Base-by-base conservation (phyloP, 768 basidiomycete genomes). In the Boletus rufocinnamomeus region DNA sequence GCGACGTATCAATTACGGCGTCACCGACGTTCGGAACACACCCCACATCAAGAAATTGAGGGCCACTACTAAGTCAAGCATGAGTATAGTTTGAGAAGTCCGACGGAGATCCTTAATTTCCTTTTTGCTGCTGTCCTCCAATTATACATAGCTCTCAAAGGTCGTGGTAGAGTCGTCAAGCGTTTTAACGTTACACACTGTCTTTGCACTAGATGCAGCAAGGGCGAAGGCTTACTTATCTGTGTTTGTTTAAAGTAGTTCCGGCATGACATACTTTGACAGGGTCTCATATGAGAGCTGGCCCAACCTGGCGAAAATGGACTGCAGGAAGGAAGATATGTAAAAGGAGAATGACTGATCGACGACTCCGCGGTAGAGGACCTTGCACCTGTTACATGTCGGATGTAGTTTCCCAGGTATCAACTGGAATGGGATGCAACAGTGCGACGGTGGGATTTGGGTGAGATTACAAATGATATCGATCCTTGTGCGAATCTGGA, bases 361-460 rank as follows among this genome's bases (percentile, higher is more conserved):
- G 27, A 41, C 6, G 32, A 34, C 8, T 21, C 40, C 10, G 2
- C 14, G 9, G 17, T 13, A 28, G 23, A 16, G 23, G 17, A 25
- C 2, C 23, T 51, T 25, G 32, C 13, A 47, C 30, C 16, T 66
- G 56, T 44, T 63, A 52, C 57, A 52, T 8, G 57, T 63, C 37
- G 40, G 40, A 34, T 40, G 50, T 41, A 21, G 32, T 30, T 54
- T 52, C 65, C 49, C 57, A 54, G 49, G 54, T 38, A 11, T 17
- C 51, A 38, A 19, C 25, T 38, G 19, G 17, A 4, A 30, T 8
- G 38, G 19, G 25, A n/a, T 6, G 19, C 30, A 44, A 43, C 43
- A 32, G 27, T 52, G 35, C 21, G 6, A 41, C 9, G 30, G 30
- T n/a, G n/a, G n/a, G n/a, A n/a, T n/a, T n/a, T n/a, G n/a, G n/a